phyloP scores from a whole-genome alignment of 805 yeast genomes.

The Kluyveromyces dobzhanskii region DNA sequence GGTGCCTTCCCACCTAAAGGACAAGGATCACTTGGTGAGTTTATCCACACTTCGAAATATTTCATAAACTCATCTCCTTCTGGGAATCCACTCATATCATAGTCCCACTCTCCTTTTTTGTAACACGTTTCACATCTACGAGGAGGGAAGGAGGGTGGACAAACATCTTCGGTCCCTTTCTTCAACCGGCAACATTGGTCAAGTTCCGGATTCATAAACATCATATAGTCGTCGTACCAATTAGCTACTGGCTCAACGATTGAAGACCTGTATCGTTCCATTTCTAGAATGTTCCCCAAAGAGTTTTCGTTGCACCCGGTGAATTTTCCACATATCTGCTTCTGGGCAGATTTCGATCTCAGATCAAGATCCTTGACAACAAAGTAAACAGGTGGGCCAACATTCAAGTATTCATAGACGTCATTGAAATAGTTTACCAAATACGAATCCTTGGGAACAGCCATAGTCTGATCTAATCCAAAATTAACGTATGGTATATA shows the following conservation, averaged over 20 bases:
- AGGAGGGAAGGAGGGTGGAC: conserved; percentile 58
- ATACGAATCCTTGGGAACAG: conserved; percentile 78
- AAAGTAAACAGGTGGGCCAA: conserved; percentile 89
- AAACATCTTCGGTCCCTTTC: conserved; percentile 49
- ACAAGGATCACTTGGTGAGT: conserved; percentile 78
- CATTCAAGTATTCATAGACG: conserved; percentile 60
- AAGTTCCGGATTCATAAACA: conserved; percentile 79
- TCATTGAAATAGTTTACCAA: conserved; percentile 74
- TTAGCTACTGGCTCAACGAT: conserved; percentile 77
- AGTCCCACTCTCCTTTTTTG: conserved; percentile 53
- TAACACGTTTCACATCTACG: conserved; percentile 71
- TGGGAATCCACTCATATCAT: conserved; percentile 79
- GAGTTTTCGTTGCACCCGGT: conserved; percentile 77
- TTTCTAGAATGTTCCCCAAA: conserved; percentile 70
- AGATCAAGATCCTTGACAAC: conserved; percentile 65
- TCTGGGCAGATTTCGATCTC: conserved; percentile 55
- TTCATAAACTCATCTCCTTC: conserved; percentile 60
- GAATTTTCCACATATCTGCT: conserved; percentile 77
- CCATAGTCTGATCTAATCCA: conserved; percentile 86
- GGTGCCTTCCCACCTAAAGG: conserved; percentile 96
- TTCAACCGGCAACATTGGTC: conserved; percentile 78
- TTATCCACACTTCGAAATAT: conserved; percentile 74
- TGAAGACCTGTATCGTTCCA: conserved; percentile 68
- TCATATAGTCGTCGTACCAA: conserved; percentile 88
- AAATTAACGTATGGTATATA: conserved; percentile 59